Conservation (phyloP, 305 asterid species). For the Ilex paraguariensis region DNA sequence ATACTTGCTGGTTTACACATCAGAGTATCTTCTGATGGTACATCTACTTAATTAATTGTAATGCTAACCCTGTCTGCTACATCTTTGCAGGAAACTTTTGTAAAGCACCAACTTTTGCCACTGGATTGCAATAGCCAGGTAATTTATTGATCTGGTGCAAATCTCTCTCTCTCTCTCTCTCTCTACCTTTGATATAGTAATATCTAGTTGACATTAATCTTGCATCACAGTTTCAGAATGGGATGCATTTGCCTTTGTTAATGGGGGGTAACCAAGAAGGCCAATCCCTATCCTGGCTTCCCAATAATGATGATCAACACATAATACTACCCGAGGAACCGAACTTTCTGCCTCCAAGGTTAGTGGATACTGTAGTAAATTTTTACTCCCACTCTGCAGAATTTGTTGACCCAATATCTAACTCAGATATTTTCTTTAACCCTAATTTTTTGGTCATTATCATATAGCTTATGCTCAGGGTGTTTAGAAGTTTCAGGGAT, state of each 20-base stretch:
- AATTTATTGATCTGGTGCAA: constrained; percentile 9
- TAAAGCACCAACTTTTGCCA: constrained; percentile 39
- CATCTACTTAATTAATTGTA: not conserved
- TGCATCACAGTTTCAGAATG: constrained; percentile 36
- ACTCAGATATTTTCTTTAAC: too few relatives aligned
- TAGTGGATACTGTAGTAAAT: constrained; percentile 11
- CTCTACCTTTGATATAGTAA: too few relatives aligned
- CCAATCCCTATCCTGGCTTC: constrained; percentile 43
- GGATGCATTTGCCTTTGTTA: constrained; percentile 34
- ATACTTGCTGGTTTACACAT: too few relatives aligned
- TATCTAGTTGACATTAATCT: not conserved
- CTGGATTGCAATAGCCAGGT: constrained; percentile 53
- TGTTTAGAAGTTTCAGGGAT: too few relatives aligned
- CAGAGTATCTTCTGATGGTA: too few relatives aligned
- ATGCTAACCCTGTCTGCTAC: not conserved
- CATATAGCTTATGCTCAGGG: too few relatives aligned
- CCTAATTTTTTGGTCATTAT: too few relatives aligned
- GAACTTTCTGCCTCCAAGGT: constrained; percentile 45
- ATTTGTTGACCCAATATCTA: too few relatives aligned
- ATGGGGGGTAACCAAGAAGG: constrained; percentile 42
- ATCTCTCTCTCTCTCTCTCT: constrained; percentile 4
- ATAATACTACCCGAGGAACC: constrained; percentile 40
- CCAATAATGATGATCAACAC: constrained; percentile 39
- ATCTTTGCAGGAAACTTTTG: constrained; percentile 34
- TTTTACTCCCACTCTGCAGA: too few relatives aligned